Evolutionary conservation across 345 rosid genomes (phyloP), one percentile per base, ranked within the genome.

Genomic region (Lagerstroemia speciosa): DNA sequence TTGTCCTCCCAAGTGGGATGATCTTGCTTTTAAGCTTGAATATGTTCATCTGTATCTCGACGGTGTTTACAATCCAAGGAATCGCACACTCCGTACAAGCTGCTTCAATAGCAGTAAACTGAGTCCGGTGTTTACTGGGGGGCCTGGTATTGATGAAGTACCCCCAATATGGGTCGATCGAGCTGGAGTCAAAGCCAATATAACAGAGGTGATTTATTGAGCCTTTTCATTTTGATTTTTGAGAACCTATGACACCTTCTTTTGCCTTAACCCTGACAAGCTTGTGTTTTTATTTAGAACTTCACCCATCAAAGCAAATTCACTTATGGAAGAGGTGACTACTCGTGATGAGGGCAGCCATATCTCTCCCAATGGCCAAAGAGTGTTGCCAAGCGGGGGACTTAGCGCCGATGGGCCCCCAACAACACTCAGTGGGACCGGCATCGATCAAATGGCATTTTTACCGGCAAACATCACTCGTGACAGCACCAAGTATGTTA

Each of bases 161-260:
- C 98, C 97, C 60, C 96, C 99, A 8, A 91, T 95, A 69, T 95
- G 98, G 99, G 99, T 95, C 64, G 98, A 95, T 81, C 88, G 99
- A 73, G 89, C 96, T 79, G 99, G 99, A 64, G 24, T 88, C 12
- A 95, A 95, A 75, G 93, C 96, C 73, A 95, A 89, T 74, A 88
- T 92, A 69, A 92, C 97, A 31, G 98, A 95, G 98, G 99, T 95
- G 75, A 76, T 76, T 67, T 65, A 73, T 34, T 58, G 58, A 52
- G 19, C 20, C 33, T 27, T 30, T 58, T 58, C 10, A 27, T 27
- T 20, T 10, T 27, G 19, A 58, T 14, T 57, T 58, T 15, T 27
- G 10, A 26, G 29, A 27, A 1, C 20, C 34, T 7, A 29, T 10
- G 63, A 58, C 29, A 30, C 27, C 1, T 64, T 64, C 8, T 40